A percentile compares a stretch with the other conserved stretches of the same genome.
Conservation (phyloP, 371 early-diverging fungal genomes). For the Mortierella sp. region DNA sequence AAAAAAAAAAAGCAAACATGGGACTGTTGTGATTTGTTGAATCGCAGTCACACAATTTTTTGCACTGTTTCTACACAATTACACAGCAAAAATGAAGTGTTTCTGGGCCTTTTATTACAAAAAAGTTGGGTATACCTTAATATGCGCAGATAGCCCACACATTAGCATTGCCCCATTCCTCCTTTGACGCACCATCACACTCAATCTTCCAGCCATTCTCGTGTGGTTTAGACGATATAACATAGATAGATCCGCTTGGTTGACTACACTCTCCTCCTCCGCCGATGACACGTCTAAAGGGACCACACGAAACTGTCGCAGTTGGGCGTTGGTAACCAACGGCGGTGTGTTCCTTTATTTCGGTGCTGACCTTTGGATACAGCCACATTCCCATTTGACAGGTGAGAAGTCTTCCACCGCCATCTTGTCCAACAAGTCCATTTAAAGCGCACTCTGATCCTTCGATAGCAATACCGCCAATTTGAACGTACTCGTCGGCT, state of each 20-base stretch:
- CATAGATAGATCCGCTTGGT: constrained; percentile 15
- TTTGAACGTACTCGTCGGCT: constrained; percentile 27
- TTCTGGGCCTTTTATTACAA: not conserved
- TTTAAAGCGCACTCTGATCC: constrained; percentile 14
- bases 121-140: not conserved
- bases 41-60: too few relatives aligned
- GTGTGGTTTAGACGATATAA: constrained; percentile 1
- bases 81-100: not conserved
- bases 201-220: constrained; percentile 17
- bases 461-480: constrained; percentile 16
- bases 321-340: constrained; percentile 14
- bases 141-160: not conserved
- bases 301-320: constrained; percentile 14
- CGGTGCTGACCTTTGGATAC: not conserved
- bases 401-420: constrained; percentile 19
- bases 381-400: constrained; percentile 16
- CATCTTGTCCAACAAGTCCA: constrained; percentile 25
- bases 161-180: constrained; percentile 11
- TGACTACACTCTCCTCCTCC: constrained; percentile 21
- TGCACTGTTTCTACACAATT: too few relatives aligned
- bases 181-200: constrained; percentile 17
- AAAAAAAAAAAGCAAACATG: not conserved
- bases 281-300: constrained; percentile 15
- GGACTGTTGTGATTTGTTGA: too few relatives aligned
- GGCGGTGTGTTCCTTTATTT: not conserved